These are phyloP conservation scores for Lotus japonicus DNA, from an alignment of 306 rosid genomes.

Conservation along the genomic window DNA sequence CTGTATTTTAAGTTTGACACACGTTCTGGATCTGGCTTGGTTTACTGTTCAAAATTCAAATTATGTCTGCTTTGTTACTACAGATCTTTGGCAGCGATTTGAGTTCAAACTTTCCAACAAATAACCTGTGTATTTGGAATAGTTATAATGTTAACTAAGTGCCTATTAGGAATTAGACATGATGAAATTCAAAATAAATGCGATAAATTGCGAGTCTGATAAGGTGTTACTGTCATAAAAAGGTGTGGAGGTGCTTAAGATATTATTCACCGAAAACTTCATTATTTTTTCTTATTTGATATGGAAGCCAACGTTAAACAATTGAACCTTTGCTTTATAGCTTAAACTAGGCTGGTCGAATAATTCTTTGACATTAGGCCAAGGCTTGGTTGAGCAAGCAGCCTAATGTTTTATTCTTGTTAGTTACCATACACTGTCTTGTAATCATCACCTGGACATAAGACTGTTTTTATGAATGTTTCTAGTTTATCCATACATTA, in stretches of 20 bases:
- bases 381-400: background rate
- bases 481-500: too few species aligned
- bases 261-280: background rate
- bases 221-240: background rate
- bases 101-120: too few species aligned
- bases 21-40: conserved; percentile 11
- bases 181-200: background rate
- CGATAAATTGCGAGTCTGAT: background rate
- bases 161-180: background rate
- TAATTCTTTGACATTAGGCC: background rate
- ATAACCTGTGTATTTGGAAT: too few species aligned
- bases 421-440: background rate
- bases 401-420: background rate
- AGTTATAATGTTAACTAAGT: background rate
- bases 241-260: background rate
- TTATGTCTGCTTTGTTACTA: background rate
- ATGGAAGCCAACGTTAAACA: background rate
- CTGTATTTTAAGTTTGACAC: background rate
- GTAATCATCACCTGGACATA: background rate
- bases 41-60: background rate
- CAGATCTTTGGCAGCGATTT: conserved; percentile 3
- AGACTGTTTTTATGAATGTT: background rate
- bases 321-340: background rate
- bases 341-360: background rate
- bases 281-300: too few species aligned